Percentiles rank a stretch among this genome's conserved stretches.
Conservation (phyloP, 2,329 filamentous ascomycete species). For the Pseudopithomyces maydicus region DNA sequence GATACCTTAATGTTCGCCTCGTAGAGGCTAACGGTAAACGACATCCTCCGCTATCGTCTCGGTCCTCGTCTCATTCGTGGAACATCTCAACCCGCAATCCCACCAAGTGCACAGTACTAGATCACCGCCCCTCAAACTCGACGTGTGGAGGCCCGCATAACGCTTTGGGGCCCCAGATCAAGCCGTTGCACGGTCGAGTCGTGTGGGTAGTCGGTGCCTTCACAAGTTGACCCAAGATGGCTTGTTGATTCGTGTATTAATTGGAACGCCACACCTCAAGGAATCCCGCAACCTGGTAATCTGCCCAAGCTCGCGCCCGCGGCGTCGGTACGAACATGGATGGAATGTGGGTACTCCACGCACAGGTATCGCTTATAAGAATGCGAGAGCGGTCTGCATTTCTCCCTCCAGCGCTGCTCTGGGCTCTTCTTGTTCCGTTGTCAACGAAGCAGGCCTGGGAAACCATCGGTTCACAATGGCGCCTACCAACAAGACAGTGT, state of each 20-base stretch:
- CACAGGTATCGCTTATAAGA: conserved; percentile 23
- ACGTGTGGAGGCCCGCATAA: conserved; percentile 13
- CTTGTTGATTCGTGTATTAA: conserved; percentile 39
- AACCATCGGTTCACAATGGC: conserved; percentile 29
- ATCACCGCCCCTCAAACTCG: conserved; percentile 14
- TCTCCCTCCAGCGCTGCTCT: conserved; percentile 8
- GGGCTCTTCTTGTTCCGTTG: not conserved
- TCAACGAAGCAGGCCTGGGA: not conserved
- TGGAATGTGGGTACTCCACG: conserved; percentile 18
- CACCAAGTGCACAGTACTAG: conserved; percentile 10
- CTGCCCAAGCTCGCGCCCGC: conserved; percentile 20
- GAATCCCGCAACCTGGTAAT: conserved; percentile 25
- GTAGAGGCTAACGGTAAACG: conserved; percentile 8
- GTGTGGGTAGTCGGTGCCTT: not conserved
- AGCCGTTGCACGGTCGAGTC: conserved; percentile 8
- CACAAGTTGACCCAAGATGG: not conserved
- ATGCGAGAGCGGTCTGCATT: conserved; percentile 17
- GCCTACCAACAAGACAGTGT: conserved; percentile 45
- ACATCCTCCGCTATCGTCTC: not conserved
- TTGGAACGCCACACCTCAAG: conserved; percentile 15
- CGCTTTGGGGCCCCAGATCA: conserved; percentile 32
- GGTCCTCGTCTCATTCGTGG: conserved; percentile 32
- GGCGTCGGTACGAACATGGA: conserved; percentile 29
- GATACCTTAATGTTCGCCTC: conserved; percentile 10
- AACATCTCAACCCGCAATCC: conserved; percentile 20